Conservation (phyloP, 331 rosid genomes). For the Quercus lobata region DNA sequence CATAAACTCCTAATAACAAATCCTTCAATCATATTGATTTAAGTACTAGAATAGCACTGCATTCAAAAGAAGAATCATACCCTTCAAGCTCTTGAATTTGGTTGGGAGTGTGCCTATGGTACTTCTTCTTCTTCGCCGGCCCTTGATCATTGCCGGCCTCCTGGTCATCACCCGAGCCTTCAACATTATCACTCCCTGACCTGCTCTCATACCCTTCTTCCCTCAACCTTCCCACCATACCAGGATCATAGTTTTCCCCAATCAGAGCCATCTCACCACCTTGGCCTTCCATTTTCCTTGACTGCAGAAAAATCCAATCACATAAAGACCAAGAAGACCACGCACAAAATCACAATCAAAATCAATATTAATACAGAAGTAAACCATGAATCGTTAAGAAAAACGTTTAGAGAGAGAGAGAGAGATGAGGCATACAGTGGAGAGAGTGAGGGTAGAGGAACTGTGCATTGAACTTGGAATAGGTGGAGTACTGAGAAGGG, state of each 20-base stretch:
- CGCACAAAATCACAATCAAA: conserved; percentile 1
- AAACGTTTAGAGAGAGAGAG: neutral
- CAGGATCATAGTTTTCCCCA: conserved; percentile 57
- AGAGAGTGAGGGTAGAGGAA: conserved; percentile 40
- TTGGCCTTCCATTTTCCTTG: conserved; percentile 59
- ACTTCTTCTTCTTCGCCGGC: conserved; percentile 66
- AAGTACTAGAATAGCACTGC: neutral
- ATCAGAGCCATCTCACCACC: conserved; percentile 40
- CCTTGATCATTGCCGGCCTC: conserved; percentile 52
- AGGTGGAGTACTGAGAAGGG: conserved; percentile 15
- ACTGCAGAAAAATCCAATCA: conserved; percentile 30
- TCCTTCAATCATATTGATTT: neutral
- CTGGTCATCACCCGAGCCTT: conserved; percentile 77
- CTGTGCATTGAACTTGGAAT: conserved; percentile 39
- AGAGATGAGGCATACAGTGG: conserved; percentile 34
- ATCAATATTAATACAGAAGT: neutral
- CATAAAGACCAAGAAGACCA: neutral
- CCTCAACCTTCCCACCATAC: conserved; percentile 49
- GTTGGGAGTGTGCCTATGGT: conserved; percentile 79
- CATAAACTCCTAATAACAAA: neutral
- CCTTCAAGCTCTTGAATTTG: conserved; percentile 87
- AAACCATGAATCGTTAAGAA: neutral
- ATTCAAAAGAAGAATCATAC: conserved; percentile 33
- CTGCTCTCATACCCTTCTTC: conserved; percentile 85
- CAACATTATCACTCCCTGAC: conserved; percentile 81